Conservation (phyloP, 202 grass and related monocot genomes). For the Zizania palustris region DNA sequence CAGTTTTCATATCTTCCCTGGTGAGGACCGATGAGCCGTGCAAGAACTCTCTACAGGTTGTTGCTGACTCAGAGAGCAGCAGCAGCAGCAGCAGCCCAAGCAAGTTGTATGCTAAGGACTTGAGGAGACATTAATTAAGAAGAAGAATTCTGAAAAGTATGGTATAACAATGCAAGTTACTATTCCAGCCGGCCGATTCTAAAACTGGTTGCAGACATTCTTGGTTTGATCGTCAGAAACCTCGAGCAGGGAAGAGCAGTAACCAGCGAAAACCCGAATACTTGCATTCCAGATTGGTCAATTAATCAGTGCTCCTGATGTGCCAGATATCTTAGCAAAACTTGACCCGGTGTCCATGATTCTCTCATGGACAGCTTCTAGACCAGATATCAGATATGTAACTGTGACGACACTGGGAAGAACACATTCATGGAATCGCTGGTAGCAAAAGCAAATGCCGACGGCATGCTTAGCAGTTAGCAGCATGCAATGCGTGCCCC, state of each 20-base stretch:
- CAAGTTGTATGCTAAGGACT: not conserved
- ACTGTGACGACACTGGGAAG: not conserved
- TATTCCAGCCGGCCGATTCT: not conserved
- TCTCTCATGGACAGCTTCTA: not conserved
- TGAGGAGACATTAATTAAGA: not conserved
- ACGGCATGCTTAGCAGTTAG: not conserved
- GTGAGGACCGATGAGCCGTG: not conserved
- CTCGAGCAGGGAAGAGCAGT: not conserved
- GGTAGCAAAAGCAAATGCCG: not conserved
- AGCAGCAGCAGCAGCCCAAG: not conserved
- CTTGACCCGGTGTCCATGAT: not conserved
- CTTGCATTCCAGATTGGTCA: not conserved
- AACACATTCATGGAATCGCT: not conserved
- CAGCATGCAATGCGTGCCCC: not conserved
- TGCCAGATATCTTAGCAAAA: not conserved
- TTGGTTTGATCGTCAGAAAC: not conserved
- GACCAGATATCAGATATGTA: too few relatives aligned
- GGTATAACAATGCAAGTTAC: not conserved
- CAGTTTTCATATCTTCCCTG: not conserved
- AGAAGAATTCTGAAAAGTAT: not conserved
- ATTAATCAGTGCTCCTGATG: not conserved
- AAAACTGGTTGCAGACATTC: too few relatives aligned
- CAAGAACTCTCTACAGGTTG: not conserved
- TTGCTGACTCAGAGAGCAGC: not conserved
- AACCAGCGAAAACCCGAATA: not conserved